Base-by-base conservation (phyloP, 805 yeast species). In the Pichia thaimueangensis region DNA sequence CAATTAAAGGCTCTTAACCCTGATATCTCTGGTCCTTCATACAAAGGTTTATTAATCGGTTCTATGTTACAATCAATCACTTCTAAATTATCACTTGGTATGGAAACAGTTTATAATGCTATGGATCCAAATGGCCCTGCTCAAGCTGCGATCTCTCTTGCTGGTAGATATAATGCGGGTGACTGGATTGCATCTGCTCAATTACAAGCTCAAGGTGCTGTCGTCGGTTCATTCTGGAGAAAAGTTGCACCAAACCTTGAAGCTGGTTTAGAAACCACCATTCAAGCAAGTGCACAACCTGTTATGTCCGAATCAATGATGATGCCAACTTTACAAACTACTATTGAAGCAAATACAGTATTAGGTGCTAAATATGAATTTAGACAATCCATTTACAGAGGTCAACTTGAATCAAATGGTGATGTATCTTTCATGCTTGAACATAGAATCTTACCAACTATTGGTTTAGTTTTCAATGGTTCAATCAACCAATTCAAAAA, bases 331-430 rank as follows among this genome's bases (percentile, higher is more conserved):
- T 77, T 80, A 55, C 87, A 86, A 62, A 86, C 95, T 27, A 80
- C 82, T 34, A 73, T 89, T 46, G 96, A 91, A 61, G 97, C 95
- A 60, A 75, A 77, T 57, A 89, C 98, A 55, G 85, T 96, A 47
- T 63, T 91, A 45, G 98, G 97, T 68, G 95, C 96, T 57, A 93
- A 91, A 70, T 91, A 91, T 68, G 97, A 93, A 71, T 93, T 87
- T 76, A 87, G 97, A 71, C 94, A 87, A 68, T 82, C 94, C 45
- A 82, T 87, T 42, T 88, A 88, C 78, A 81, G 98, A 69, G 96
- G 97, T 60, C 95, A 89, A 67, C 60, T 93, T 48, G 96, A 88
- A 69, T 79, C 94, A 39, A 71, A 75, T 47, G 98, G 98, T 68
- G 87, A 86, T 69, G 94, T 91, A 41, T 75, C 86, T 43, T 86